Conservation (phyloP, 306 rosid species). For the Castanea mollissima region DNA sequence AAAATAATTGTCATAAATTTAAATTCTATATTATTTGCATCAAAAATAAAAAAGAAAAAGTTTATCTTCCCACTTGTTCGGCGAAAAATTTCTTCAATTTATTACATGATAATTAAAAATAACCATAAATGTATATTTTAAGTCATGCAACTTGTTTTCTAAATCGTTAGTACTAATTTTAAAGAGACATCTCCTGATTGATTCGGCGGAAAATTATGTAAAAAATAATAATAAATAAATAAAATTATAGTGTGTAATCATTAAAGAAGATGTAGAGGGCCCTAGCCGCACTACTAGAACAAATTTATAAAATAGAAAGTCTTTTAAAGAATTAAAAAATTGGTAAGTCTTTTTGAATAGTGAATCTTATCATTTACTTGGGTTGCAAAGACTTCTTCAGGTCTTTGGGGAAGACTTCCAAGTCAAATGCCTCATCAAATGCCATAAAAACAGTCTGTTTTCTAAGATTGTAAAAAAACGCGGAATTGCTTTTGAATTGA, state of each 20-base stretch:
- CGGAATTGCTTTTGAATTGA: slow-evolving; percentile 43
- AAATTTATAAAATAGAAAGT: not conserved
- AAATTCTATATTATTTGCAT: too few relatives aligned
- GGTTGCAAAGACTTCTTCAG: slow-evolving; percentile 22
- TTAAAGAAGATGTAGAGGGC: not conserved
- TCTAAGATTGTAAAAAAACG: slow-evolving; percentile 21
- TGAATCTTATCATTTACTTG: slow-evolving; percentile 16
- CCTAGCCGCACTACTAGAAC: not conserved
- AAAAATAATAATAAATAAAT: too few relatives aligned
- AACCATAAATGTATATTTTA: too few relatives aligned
- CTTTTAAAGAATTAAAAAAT: not conserved
- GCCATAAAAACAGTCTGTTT: not conserved
- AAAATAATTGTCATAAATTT: too few relatives aligned
- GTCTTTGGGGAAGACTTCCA: slow-evolving; percentile 49
- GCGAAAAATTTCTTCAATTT: too few relatives aligned
- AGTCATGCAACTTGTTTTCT: too few relatives aligned
- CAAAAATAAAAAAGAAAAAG: too few relatives aligned
- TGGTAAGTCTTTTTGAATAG: not conserved
- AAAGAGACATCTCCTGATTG: too few relatives aligned
- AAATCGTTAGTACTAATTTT: rapidly evolving
- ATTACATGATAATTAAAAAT: too few relatives aligned
- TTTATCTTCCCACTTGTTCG: too few relatives aligned
- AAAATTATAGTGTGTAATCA: too few relatives aligned
- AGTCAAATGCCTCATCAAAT: slow-evolving; percentile 35
- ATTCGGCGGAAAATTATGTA: too few relatives aligned